Evolutionary conservation across 192 early-diverging fungal genomes (phyloP), one percentile per base, ranked within the genome.

Genomic region (Backusella westeae): DNA sequence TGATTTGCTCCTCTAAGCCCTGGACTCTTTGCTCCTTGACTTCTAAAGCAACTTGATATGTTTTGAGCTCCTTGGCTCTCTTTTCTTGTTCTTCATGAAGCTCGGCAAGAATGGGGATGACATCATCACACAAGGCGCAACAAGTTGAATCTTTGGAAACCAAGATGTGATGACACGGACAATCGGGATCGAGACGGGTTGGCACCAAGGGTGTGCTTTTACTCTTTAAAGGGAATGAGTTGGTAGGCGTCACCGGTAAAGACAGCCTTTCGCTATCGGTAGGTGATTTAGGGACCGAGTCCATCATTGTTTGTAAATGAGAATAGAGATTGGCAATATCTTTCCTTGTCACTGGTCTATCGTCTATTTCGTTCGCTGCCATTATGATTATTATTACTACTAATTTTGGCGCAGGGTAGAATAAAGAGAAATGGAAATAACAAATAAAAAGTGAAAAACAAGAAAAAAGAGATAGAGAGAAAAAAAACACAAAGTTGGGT

Each of bases 291-390:
- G 56, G 78, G 12, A 85, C 84, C 35, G 81, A 82, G 49, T 87
- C 84, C 66, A 87, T 87, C 49, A 84, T 77, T 17, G 83, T 81
- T 71, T 87, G 86, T 67, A 87, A 77, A 49, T 85, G 84, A n/a
- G 86, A 87, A 74, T 87, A 87, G 0, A 87, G 77, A 65, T 85
- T 84, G 39, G 84, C 84, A 74, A 87, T 87, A 53, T 87, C 86
- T 72, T 84, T 84, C n/a, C 79, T 79, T 23, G 86, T 84, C 9
- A 85, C 81, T 42, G 29, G 15, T 26, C 42, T 71, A 19, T 71
- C 70, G 56, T 63, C 56, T 63, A 63, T 63, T 26, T 63, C 56
- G 26, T 63, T 63, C 4, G 56, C 23, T 63, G 56, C 26, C 56
- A 63, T 63, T 39, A 12, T 39, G 38, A 10, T 32, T 32, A 39